Base-by-base conservation (phyloP, 345 rosid species). In the Clarkia xantiana region DNA sequence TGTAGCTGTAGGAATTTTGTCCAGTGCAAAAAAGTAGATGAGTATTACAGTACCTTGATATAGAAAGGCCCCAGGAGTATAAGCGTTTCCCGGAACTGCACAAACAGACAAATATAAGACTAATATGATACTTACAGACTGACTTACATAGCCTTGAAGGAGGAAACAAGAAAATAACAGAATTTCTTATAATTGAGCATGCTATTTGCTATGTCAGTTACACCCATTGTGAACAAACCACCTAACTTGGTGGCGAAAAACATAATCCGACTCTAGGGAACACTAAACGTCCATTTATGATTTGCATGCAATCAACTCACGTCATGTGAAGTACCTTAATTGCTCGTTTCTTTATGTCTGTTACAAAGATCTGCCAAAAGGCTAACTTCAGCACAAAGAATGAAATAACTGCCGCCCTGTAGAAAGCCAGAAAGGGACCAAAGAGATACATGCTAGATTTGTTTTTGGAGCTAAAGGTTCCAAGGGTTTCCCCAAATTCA, bases 51-150 rank as follows among this genome's bases (percentile, higher is more conserved):
- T 77, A 68, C 94, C 96, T 91, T 91, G 46, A 84, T 38, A 67
- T 86, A 84, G 69, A 86, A 91, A 60, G 98, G 98, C 52, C 95
- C 95, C 87, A 91, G 63, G 66, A 40, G 60, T 56, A 91, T 82
- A 42, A 91, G 83, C 17, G 89, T 84, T 63, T 84, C 77, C 14
- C 94, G 78, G 53, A 86, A 84, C 95, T 86, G 94, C 81, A 84
- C 55, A 20, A 54, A 42, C 36, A 29, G 36, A 29, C 8, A 29
- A 4, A 29, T 29, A 7, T 29, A 29, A 29, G 36, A 29, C 5
- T 29, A 7, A 29, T 29, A 7, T 29, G 36, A 29, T 29, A 29
- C 36, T 29, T 29, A 29, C 9, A 29, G 8, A 29, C 36, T 29
- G 5, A 29, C 36, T 29, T 10, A 29, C 36, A 5, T 29, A 29